Evolutionary conservation across 176 grass and related monocot genomes (phyloP).

Genomic region (Cocos nucifera): DNA sequence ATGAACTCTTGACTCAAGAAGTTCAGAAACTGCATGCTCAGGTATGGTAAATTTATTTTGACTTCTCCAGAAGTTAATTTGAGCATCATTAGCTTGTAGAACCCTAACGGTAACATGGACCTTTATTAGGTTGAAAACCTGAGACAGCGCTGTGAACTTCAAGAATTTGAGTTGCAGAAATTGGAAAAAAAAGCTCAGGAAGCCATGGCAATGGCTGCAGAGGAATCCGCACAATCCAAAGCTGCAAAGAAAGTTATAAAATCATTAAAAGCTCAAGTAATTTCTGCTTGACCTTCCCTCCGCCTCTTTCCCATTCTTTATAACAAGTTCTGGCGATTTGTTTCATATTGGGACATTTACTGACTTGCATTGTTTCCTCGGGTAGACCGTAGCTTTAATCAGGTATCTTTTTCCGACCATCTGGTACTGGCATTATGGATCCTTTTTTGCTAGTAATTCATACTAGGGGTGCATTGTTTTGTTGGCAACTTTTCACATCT

Average conservation of each 20-base stretch:
- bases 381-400: too few species aligned
- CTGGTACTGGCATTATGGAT: too few species aligned
- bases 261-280: slow-evolving; percentile 73
- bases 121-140: slow-evolving; percentile 69
- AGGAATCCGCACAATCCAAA: slow-evolving; percentile 95
- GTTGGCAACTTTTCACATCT: too few species aligned
- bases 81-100: neutral
- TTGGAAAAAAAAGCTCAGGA: slow-evolving; percentile 79
- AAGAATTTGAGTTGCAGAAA: slow-evolving; percentile 78
- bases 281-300: slow-evolving; percentile 11
- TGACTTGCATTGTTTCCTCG: too few species aligned
- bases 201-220: slow-evolving; percentile 53
- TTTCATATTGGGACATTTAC: too few species aligned
- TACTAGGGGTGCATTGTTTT: too few species aligned
- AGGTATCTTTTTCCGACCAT: too few species aligned
- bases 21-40: slow-evolving; percentile 65
- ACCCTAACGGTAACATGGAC: neutral
- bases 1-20: slow-evolving; percentile 81
- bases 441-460: too few species aligned
- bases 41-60: slow-evolving; percentile 33
- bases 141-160: slow-evolving; percentile 57
- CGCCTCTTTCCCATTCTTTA: too few species aligned
- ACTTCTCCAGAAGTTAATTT: neutral
- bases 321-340: too few species aligned
- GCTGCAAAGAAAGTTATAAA: slow-evolving; percentile 98